Percentiles rank a stretch among this genome's conserved stretches.
Evolutionary conservation across 768 basidiomycete species (phyloP).

Genomic region (Pulveroboletus sp.): DNA sequence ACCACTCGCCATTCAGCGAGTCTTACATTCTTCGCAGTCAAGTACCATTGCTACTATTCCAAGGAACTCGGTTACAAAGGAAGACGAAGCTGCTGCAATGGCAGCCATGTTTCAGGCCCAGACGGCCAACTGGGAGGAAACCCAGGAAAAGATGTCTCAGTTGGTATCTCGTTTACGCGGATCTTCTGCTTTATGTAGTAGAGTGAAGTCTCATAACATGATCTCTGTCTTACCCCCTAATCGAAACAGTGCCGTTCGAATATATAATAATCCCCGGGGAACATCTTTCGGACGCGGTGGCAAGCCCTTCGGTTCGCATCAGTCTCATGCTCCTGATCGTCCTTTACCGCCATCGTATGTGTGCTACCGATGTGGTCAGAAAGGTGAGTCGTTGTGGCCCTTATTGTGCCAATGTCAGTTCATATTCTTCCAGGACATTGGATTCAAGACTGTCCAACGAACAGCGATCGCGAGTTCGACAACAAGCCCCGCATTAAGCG

Average conservation of each 20-base stretch:
- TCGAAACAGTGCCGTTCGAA: slow-evolving; percentile 58
- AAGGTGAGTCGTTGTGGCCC: slow-evolving; percentile 52
- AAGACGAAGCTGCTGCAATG: slow-evolving; percentile 92
- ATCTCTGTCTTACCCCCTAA: slow-evolving; percentile 37
- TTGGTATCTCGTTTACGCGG: slow-evolving; percentile 66
- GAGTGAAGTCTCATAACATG: slow-evolving; percentile 65
- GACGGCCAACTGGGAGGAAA: slow-evolving; percentile 94
- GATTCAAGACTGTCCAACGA: slow-evolving; percentile 99
- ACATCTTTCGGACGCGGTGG: slow-evolving; percentile 58
- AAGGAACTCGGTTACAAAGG: slow-evolving; percentile 44
- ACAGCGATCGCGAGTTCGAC: slow-evolving; percentile 92
- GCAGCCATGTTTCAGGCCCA: slow-evolving; percentile 98
- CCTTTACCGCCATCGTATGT: slow-evolving; percentile 94
- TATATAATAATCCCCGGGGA: slow-evolving; percentile 62
- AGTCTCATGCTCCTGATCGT: slow-evolving; percentile 58
- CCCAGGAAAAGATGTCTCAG: slow-evolving; percentile 99
- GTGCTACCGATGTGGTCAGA: slow-evolving; percentile 97
- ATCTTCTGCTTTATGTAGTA: slow-evolving; percentile 63
- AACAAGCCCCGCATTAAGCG: slow-evolving; percentile 94
- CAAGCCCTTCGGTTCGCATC: slow-evolving; percentile 42
- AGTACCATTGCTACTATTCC: slow-evolving; percentile 31
- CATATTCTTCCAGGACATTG: slow-evolving; percentile 71
- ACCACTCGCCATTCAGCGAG: slow-evolving; percentile 21
- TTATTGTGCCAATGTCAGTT: slow-evolving; percentile 1
- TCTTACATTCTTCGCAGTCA: slow-evolving; percentile 32